phyloP scores from a whole-genome alignment of 257 asterid genomes.

The Coffea eugenioides region DNA sequence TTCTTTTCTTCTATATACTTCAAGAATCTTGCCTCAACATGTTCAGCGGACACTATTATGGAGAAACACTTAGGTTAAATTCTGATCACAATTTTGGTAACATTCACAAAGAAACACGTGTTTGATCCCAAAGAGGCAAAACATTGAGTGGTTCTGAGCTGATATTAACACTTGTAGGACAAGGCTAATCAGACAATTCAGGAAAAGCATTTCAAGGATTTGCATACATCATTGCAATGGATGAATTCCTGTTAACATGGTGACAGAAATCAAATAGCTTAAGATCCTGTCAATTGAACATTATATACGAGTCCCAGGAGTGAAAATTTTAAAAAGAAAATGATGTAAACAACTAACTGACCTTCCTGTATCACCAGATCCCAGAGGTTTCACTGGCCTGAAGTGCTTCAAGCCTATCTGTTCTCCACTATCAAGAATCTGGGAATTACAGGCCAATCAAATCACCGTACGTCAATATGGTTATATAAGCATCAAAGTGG shows the following conservation, averaged over 20 bases:
- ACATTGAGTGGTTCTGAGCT: background rate
- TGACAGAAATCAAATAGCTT: background rate
- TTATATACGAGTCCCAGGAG: background rate
- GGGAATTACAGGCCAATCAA: conserved; percentile 20
- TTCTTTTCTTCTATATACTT: background rate
- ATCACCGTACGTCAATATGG: background rate
- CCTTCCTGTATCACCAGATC: conserved; percentile 99
- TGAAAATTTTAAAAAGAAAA: background rate
- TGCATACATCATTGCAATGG: background rate
- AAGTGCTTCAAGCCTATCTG: conserved; percentile 83
- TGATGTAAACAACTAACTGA: conserved; percentile 11
- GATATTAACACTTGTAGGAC: background rate
- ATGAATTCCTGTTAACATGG: background rate
- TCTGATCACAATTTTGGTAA: background rate
- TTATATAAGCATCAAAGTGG: conserved; percentile 11
- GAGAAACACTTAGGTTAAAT: background rate
- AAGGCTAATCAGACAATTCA: background rate
- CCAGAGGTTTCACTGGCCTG: conserved; percentile 89
- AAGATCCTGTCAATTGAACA: background rate
- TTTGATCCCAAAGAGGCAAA: background rate
- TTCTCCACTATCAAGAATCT: conserved; percentile 75
- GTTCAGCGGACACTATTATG: background rate
- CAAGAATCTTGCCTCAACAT: background rate
- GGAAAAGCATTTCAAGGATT: background rate
- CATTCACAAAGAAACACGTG: background rate